These are phyloP conservation scores for Fusarium sp. DNA, from an alignment of 2,329 filamentous ascomycete genomes.

Conservation along the genomic window DNA sequence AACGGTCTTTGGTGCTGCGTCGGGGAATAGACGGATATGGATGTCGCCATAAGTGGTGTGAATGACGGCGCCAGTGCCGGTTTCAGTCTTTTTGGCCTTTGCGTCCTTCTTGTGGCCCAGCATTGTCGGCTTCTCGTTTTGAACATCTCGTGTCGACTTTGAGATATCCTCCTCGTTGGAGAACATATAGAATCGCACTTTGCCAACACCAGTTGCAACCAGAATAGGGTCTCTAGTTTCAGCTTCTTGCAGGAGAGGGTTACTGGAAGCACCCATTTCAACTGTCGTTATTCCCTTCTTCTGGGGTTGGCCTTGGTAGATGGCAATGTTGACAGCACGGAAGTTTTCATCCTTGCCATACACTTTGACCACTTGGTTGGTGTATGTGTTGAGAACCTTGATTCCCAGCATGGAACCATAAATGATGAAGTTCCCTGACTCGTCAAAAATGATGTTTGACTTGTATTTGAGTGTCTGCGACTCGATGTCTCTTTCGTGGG, in stretches of 20 bases:
- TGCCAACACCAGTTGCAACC: slow-evolving; percentile 83
- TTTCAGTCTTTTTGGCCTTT: slow-evolving; percentile 71
- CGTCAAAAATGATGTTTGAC: slow-evolving; percentile 92
- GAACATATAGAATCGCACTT: slow-evolving; percentile 97
- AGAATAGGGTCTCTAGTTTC: slow-evolving; percentile 92
- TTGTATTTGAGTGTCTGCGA: slow-evolving; percentile 74
- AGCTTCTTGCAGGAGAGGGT: slow-evolving; percentile 92
- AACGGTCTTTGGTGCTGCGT: slow-evolving; percentile 91
- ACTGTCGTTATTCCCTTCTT: slow-evolving; percentile 94
- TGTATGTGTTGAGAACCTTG: slow-evolving; percentile 96
- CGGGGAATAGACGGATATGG: slow-evolving; percentile 90
- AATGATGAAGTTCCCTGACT: slow-evolving; percentile 93
- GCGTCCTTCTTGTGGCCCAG: slow-evolving; percentile 68
- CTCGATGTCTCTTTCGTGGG: slow-evolving; percentile 88
- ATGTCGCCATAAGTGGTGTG: slow-evolving; percentile 97
- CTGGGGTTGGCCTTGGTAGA: slow-evolving; percentile 96
- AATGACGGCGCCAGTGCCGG: slow-evolving; percentile 82
- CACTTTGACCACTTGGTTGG: slow-evolving; percentile 89
- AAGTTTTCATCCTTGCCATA: slow-evolving; percentile 93
- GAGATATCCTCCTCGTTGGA: slow-evolving; percentile 88
- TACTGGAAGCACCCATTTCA: slow-evolving; percentile 95
- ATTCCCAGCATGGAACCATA: slow-evolving; percentile 93
- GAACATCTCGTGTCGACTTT: slow-evolving; percentile 88
- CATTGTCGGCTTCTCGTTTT: slow-evolving; percentile 90
- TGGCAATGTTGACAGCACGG: slow-evolving; percentile 81